phyloP scores from a whole-genome alignment of 2,329 filamentous ascomycete species.

The Exophiala phaeomuriformis region DNA sequence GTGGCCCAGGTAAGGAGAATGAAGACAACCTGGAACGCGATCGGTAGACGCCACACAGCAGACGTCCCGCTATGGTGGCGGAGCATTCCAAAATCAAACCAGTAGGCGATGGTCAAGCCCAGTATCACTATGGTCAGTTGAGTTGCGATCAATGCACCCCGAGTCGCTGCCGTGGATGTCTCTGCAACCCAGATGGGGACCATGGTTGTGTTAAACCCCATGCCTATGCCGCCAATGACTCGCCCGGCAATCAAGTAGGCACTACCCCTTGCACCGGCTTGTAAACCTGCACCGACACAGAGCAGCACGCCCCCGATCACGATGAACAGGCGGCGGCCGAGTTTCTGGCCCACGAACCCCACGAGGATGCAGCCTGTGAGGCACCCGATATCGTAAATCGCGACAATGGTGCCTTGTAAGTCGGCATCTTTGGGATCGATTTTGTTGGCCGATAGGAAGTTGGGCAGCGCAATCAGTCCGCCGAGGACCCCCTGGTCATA shows the following conservation, averaged over 20 bases:
- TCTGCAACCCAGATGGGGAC: conserved; percentile 19
- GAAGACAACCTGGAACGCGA: conserved; percentile 44
- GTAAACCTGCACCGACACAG: conserved; percentile 36
- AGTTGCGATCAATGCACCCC: conserved; percentile 18
- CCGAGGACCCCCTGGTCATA: conserved; percentile 29
- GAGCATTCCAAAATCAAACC: conserved; percentile 20
- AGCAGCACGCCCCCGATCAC: conserved; percentile 52
- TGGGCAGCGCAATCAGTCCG: conserved; percentile 47
- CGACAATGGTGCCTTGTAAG: conserved; percentile 44
- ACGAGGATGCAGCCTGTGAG: conserved; percentile 35
- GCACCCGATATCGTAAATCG: conserved; percentile 44
- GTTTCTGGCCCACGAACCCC: conserved; percentile 32
- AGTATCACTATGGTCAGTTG: conserved; percentile 13
- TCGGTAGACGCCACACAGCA: conserved; percentile 38
- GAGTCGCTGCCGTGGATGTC: conserved; percentile 8
- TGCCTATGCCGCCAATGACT: conserved; percentile 18
- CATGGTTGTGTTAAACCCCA: conserved; percentile 18
- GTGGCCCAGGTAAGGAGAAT: conserved; percentile 33
- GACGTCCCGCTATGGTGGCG: conserved; percentile 8
- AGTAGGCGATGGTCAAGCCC: conserved; percentile 15
- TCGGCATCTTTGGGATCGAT: conserved; percentile 33
- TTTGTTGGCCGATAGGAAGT: conserved; percentile 34
- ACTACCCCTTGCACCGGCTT: conserved; percentile 24
- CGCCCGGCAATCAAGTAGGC: conserved; percentile 26
- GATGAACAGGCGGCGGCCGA: conserved; percentile 42